Evolutionary conservation across 306 rosid species (phyloP), one percentile per base, ranked within the genome.

Genomic region (Dicorynia guianensis): DNA sequence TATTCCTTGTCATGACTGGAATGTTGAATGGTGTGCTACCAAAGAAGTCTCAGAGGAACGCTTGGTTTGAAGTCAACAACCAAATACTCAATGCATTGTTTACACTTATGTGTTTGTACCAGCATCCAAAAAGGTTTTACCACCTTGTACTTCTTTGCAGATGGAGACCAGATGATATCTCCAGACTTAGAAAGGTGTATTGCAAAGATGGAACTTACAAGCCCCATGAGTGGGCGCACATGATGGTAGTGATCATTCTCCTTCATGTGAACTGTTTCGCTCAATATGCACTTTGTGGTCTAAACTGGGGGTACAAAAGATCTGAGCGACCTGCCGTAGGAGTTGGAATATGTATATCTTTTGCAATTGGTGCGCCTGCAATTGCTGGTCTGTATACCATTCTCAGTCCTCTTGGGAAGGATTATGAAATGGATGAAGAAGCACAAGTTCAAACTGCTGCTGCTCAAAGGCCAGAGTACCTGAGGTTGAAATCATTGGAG

Each of bases 1-100:
- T 96, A 74, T 96, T 96, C 79, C 91, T 95, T 59, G 98, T 92
- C 58, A 95, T 95, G 99, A 95, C 96, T 42, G 99, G 99, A 54
- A 92, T 96, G 98, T 81, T 96, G 75, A 86, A 96, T 70, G 60
- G 25, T 46, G 97, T 62, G 46, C 42, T 96, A 11, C 91, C 89
- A 2, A 81, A 80, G 19, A 96, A 90, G 81, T 81, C 98, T 7
- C 75, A 81, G 64, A 89, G 97, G 79, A 72, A 96, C 59, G 79
- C 66, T 5, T 96, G 98, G 99, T 96, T 92, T 63, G 99, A 96
- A 84, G 92, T 96, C 30, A 92, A 96, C 80, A 96, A 96, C 74
- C 99, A 92, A 87, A 92, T 96, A 81, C 93, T 92, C 63, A 96
- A 92, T 73, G 99, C 99, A 15, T 75, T 96, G 72, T 96, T 92